Percentiles rank a stretch among this genome's conserved stretches.
Conservation (phyloP, 148 eudicot genomes). For the Rhododendron henanense region DNA sequence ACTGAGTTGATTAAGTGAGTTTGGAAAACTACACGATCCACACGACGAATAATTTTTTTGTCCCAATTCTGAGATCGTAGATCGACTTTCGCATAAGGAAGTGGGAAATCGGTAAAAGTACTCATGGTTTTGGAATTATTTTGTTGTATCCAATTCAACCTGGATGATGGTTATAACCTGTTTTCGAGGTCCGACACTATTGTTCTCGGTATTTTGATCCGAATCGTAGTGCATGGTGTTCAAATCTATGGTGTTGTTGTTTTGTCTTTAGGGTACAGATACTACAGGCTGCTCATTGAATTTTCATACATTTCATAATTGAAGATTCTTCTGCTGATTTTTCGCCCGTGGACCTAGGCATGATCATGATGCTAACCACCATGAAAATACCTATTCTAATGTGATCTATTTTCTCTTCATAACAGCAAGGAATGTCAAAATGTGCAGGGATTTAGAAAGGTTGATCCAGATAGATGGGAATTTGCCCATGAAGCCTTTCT, state of each 20-base stretch:
- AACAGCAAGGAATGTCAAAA: background rate
- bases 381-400: background rate
- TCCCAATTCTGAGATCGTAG: background rate
- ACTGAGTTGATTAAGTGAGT: background rate
- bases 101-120: background rate
- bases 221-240: background rate
- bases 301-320: background rate
- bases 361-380: background rate
- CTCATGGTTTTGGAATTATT: background rate
- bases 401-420: background rate
- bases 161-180: background rate
- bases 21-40: background rate
- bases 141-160: background rate
- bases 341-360: background rate
- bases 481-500: constrained; percentile 11
- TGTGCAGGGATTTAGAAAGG: constrained; percentile 14
- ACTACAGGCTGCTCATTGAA: background rate
- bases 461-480: constrained; percentile 19
- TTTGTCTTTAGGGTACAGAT: background rate
- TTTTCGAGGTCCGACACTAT: too few relatives aligned
- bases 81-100: background rate
- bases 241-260: background rate
- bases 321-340: background rate
- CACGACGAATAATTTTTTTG: background rate
- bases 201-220: background rate